Evolutionary conservation across 208 protist species (phyloP).

Genomic region (Leishmania major): DNA sequence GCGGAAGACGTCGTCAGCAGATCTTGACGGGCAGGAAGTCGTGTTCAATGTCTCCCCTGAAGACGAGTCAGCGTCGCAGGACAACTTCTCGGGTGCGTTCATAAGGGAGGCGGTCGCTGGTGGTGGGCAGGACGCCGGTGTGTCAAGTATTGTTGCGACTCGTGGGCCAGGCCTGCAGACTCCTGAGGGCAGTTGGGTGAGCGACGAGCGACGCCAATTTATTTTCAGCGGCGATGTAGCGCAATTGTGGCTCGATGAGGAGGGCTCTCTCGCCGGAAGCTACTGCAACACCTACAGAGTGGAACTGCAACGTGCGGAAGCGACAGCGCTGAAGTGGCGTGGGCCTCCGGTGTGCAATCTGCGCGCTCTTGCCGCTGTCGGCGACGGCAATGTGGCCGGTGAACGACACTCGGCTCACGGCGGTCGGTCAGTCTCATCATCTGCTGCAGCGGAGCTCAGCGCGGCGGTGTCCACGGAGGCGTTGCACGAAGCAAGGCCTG

Average conservation of each 20-base stretch:
- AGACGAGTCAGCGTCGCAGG: background rate
- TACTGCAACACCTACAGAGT: constrained; percentile 24
- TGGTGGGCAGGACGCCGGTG: background rate
- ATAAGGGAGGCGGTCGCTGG: background rate
- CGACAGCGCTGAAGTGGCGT: constrained; percentile 20
- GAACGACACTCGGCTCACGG: background rate
- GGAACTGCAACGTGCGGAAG: background rate
- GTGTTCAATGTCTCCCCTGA: background rate
- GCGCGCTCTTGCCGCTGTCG: background rate
- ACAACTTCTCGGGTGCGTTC: background rate
- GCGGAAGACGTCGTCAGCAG: background rate
- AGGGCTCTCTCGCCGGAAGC: background rate
- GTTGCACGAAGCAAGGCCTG: background rate
- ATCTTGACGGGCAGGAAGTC: background rate
- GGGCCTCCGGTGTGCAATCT: constrained; percentile 5
- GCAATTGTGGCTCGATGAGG: constrained; percentile 20
- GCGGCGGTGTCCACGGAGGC: background rate
- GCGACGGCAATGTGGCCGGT: background rate
- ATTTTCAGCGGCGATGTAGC: constrained; percentile 28
- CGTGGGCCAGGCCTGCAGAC: background rate
- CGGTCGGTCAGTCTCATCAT: background rate
- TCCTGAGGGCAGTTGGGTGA: background rate
- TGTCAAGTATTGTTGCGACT: background rate
- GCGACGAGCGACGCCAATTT: background rate
- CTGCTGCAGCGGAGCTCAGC: background rate